Evolutionary conservation across 805 yeast species (phyloP).

Genomic region (Metschnikowia vanudenii): DNA sequence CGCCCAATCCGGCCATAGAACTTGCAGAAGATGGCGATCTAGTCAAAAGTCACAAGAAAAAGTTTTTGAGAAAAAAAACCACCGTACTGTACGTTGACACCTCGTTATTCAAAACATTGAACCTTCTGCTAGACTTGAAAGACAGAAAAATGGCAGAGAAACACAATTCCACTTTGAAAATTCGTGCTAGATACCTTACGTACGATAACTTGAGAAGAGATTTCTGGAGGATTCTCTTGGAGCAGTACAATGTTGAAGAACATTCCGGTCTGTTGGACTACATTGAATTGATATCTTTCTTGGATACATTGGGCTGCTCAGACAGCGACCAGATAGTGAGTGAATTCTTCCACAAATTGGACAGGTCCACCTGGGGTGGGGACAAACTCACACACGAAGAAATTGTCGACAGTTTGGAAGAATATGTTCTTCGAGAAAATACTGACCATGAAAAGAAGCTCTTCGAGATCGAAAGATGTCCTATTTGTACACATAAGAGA

Average conservation of each 20-base stretch:
- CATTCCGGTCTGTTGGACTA: constrained; percentile 41
- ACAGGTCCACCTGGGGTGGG: constrained; percentile 53
- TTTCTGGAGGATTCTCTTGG: constrained; percentile 66
- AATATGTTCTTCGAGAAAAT: constrained; percentile 26
- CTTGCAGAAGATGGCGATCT: constrained; percentile 30
- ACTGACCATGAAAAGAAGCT: constrained; percentile 35
- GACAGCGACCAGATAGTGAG: constrained; percentile 54
- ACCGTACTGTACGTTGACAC: constrained; percentile 35
- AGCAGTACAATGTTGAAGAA: constrained; percentile 48
- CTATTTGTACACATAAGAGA: constrained; percentile 68
- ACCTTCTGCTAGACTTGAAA: constrained; percentile 33
- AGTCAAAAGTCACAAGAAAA: constrained; percentile 30
- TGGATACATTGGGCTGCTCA: constrained; percentile 60
- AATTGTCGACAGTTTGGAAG: constrained; percentile 47
- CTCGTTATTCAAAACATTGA: constrained; percentile 42
- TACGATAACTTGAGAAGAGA: constrained; percentile 62
- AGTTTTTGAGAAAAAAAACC: constrained; percentile 31
- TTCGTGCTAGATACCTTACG: constrained; percentile 65
- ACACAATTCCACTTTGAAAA: constrained; percentile 52
- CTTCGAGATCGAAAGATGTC: constrained; percentile 70
- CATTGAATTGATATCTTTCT: constrained; percentile 60
- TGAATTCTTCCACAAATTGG: constrained; percentile 47
- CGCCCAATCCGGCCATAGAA: constrained; percentile 20
- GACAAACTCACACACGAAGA: constrained; percentile 47
- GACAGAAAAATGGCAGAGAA: constrained; percentile 34